Base-by-base conservation (phyloP, 2,329 filamentous ascomycete species). In the Cyphellophora europaea region DNA sequence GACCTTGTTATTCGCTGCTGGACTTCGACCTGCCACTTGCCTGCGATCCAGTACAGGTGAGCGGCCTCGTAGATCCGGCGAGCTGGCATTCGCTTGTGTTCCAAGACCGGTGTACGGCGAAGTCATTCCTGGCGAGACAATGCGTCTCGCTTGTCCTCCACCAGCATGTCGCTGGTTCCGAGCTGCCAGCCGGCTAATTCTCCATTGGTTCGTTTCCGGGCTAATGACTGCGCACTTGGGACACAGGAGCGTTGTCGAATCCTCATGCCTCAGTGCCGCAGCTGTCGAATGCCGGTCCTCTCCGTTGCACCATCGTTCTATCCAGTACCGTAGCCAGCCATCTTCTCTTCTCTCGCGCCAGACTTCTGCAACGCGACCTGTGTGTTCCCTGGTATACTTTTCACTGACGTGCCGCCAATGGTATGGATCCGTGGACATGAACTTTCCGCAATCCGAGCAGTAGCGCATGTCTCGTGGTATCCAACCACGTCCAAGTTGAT, bases 271-370 rank as follows among this genome's bases (percentile, higher is more conserved):
- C 33, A 36, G 14, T 17, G 15, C 10, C 14, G 6, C n/a, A 5
- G 33, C 19, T 12, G 33, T 19, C 25, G 8, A 19, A 19, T 31
- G 14, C 21, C n/a, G 21, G 8, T n/a, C 21, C 8, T 25, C 21
- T 25, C 8, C 21, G 21, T 8, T 25, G 21, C 33, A 36, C 33
- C 33, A 36, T 12, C 33, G 6, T 13, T 36, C 33, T n/a, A 36
- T 36, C 33, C 33, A 36, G 14, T 36, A 36, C 6, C 33, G 25
- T 5, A 36, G 17, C 33, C 33, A 36, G 4, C 33, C 33, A 18
- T 36, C 33, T 11, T 36, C 33, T 13, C 33, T 13, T 12, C 33
- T 12, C 25, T 11, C 10, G 6, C 33, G 33, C 33, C 33, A 36
- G 17, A 36, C 11, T 17, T 17, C 6, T 6, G 33, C 6, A 6